Percentiles rank a stretch among this genome's conserved stretches.
Evolutionary conservation across 345 rosid species (phyloP).

Genomic region (Euphorbia tirucalli): DNA sequence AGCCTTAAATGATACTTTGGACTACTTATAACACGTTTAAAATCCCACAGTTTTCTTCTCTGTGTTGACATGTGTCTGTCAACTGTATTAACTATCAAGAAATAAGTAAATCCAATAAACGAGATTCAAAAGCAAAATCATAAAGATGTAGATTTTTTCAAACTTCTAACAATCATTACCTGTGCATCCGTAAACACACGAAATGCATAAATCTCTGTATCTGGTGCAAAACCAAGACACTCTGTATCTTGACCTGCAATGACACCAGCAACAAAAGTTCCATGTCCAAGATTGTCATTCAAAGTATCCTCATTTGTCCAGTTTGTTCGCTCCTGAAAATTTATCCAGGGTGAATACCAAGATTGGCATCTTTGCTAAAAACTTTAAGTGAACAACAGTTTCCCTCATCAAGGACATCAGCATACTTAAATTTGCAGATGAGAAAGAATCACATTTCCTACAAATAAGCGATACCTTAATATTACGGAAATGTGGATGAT

Average conservation of each 20-base stretch:
- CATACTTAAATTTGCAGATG: neutral
- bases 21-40: neutral
- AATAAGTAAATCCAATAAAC: neutral
- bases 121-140: neutral
- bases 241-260: slow-evolving; percentile 84
- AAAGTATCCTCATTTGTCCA: slow-evolving; percentile 97
- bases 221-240: slow-evolving; percentile 97
- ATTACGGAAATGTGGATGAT: slow-evolving; percentile 94
- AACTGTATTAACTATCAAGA: too few relatives aligned
- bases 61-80: neutral
- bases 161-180: slow-evolving; percentile 63
- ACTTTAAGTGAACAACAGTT: neutral
- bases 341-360: slow-evolving; percentile 25
- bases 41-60: neutral
- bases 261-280: slow-evolving; percentile 98
- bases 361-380: slow-evolving; percentile 30
- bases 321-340: slow-evolving; percentile 87
- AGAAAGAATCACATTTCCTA: neutral
- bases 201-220: slow-evolving; percentile 89
- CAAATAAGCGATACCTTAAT: slow-evolving; percentile 56
- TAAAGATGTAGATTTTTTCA: slow-evolving; percentile 12
- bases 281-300: slow-evolving; percentile 99
- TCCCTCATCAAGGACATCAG: neutral
- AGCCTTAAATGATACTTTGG: neutral
- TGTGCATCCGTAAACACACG: slow-evolving; percentile 96